Evolutionary conservation across 768 basidiomycete species (phyloP), one percentile per base, ranked within the genome.

Genomic region (Macrocybe gigantea): DNA sequence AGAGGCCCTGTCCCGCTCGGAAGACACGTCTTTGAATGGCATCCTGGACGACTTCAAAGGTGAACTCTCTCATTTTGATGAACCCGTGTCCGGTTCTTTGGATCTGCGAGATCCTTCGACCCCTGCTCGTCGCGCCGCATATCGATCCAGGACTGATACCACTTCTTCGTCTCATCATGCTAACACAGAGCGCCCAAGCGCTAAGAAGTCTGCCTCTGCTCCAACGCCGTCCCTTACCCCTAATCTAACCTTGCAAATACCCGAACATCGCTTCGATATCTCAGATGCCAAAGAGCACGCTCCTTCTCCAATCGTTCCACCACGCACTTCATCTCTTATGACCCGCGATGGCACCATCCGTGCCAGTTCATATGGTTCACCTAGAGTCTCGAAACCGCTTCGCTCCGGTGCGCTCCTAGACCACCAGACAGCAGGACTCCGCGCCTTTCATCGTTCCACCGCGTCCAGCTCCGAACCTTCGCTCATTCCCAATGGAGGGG

Each of bases 391-490:
- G 22, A 22, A 22, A 22, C 22, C 22, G 22, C 22, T 2, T 4
- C 22, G 22, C 22, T 22, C 22, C 4, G 22, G 22, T 22, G 22
- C 4, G 22, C 22, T 22, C 22, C 22, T 4, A 22, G 22, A 22
- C 22, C 22, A 22, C 2, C 63, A 70, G 48, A 48, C 62, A 22
- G 55, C 69, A 30, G 73, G 73, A 43, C 70, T 87, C 40, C 77
- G 79, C 6, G 77, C 79, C n/a, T 75, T 84, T 49, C 83, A 83
- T 57, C 82, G 82, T 35, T 81, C 84, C 34, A 79, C 77, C 5
- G 86, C 88, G 41, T 89, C 85, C 41, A 85, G 76, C 50, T 91
- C 88, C 42, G 88, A 91, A 64, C 88, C 88, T n/a, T 89, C 88
- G 5, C 71, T 91, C 39, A 61, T 90, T 43, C 73, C 82, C 15